Conservation (phyloP, 148 eudicot genomes). For the Agrostemma githago region DNA sequence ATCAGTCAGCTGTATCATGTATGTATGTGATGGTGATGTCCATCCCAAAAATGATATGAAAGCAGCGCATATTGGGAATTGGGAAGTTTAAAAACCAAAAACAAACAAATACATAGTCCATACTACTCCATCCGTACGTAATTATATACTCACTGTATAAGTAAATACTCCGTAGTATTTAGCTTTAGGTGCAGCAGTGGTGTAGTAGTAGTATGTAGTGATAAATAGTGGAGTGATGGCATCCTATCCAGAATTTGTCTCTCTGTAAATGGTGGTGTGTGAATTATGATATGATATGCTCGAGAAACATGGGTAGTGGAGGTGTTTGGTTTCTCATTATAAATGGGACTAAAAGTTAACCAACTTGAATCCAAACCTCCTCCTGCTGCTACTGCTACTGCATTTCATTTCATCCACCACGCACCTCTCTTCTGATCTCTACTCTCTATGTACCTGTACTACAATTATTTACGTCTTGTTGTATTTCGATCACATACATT, state of each 20-base stretch:
- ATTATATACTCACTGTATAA: neutral
- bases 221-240: slow-evolving; percentile 5
- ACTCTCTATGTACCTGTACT: slow-evolving; percentile 2
- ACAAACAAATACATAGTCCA: too few species aligned
- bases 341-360: slow-evolving; percentile 7
- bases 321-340: slow-evolving; percentile 9
- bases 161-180: too few species aligned
- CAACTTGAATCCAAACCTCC: slow-evolving; percentile 6
- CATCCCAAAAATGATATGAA: neutral
- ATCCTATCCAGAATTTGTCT: neutral
- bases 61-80: too few species aligned
- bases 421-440: too few species aligned
- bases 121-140: too few species aligned
- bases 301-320: slow-evolving; percentile 9
- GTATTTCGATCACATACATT: slow-evolving; percentile 11
- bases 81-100: too few species aligned
- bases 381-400: neutral
- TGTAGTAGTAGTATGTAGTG: neutral
- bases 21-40: neutral
- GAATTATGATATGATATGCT: neutral
- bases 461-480: slow-evolving; percentile 5
- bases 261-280: neutral
- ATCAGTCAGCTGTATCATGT: too few species aligned
- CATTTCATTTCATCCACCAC: neutral
- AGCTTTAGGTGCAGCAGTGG: neutral